phyloP scores from a whole-genome alignment of 1,139 yeast species.

The Hyphopichia fennica region DNA sequence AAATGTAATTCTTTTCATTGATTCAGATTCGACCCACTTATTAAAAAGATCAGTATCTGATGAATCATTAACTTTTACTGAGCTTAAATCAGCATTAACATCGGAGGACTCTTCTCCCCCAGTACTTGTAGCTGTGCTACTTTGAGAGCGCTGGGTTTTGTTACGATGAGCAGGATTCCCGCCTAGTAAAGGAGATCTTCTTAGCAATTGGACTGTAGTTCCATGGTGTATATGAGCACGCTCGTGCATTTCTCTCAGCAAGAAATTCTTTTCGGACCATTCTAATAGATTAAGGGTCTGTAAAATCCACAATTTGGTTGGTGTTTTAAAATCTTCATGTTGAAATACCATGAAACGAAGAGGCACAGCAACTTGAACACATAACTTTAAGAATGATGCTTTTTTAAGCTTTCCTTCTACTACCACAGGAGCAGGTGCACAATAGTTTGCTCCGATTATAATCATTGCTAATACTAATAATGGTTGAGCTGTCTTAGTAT shows the following conservation, averaged over 20 bases:
- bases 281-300: constrained; percentile 66
- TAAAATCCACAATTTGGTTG: constrained; percentile 64
- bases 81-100: constrained; percentile 20
- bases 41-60: constrained; percentile 32
- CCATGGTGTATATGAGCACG: constrained; percentile 79
- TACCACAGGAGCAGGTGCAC: constrained; percentile 4
- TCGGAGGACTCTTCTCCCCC: constrained; percentile 35
- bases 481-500: constrained; percentile 51
- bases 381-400: constrained; percentile 28
- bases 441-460: constrained; percentile 51
- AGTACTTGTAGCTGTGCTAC: constrained; percentile 28
- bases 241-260: constrained; percentile 63
- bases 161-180: constrained; percentile 52
- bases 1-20: constrained; percentile 73
- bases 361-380: constrained; percentile 54
- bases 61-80: constrained; percentile 13
- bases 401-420: constrained; percentile 11
- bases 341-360: constrained; percentile 63
- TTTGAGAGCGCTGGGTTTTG: constrained; percentile 16
- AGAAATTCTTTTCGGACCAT: constrained; percentile 64
- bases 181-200: constrained; percentile 74
- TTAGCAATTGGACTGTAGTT: constrained; percentile 66
- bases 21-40: constrained; percentile 77
- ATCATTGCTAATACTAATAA: constrained; percentile 57
- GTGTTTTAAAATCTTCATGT: constrained; percentile 58